Base-by-base conservation (phyloP, 106 monocot species). In the Ottelia alismoides region DNA sequence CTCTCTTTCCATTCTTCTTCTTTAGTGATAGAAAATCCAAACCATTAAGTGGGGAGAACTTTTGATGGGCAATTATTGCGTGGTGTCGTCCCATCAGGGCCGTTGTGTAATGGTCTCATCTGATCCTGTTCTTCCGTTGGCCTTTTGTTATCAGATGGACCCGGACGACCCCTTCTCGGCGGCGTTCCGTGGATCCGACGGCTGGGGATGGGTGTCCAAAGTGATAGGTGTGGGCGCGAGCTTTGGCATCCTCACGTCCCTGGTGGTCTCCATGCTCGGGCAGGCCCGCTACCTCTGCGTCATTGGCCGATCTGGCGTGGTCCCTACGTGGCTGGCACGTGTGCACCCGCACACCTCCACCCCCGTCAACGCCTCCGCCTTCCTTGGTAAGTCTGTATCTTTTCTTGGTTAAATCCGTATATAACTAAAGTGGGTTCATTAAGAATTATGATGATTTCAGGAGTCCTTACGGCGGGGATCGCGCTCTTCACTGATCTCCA, bases 251-350 rank as follows among this genome's bases (percentile, higher is more conserved):
- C 53, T 85, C 23, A 89, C 96, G 27, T 89, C 85, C 0, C 52
- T 98, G 5, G 28, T 98, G 46, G 96, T 98, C 0, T 45, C 96
- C 2, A 90, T 90, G 96, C 49, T 98, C 25, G 89, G 96, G 20
- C 96, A 98, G 64, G 85, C 96, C 22, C 78, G 96, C 1, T 98
- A 98, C 60, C 74, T 98, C 2, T 89, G 89, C 67, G 89, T 89
- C 23, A 82, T 98, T 50, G 96, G 71, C 9, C 84, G 96, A 55
- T 76, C 96, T 30, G 60, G 64, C 30, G 77, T 89, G 1, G 51
- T 82, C 19, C 96, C 89, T 0, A 24, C 74, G 1, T 89, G 81
- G 78, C 58, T 98, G 51, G 96, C 96, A 55, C 23, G 60, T 11
- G 79, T 98, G 54, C 68, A 98, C 65, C 77, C 82, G 0, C 5